Percentiles rank a stretch among this genome's conserved stretches.
Evolutionary conservation across 495 filamentous ascomycete species (phyloP).

Genomic region (Bombardia bombarda): DNA sequence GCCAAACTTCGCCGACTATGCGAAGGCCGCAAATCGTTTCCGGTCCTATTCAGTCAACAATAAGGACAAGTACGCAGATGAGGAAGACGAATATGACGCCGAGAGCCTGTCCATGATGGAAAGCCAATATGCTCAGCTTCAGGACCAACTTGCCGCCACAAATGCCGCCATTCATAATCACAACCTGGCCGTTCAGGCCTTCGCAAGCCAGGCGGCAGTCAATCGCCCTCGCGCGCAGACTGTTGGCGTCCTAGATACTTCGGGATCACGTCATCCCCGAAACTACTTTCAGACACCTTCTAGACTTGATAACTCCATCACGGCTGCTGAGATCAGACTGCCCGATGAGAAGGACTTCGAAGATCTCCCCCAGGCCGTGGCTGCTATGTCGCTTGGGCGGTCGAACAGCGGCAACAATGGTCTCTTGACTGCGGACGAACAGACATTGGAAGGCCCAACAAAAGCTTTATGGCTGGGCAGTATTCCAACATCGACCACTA

Average conservation of each 20-base stretch:
- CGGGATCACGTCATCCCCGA: conserved; percentile 61
- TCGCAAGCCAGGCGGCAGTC: conserved; percentile 70
- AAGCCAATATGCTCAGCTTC: conserved; percentile 54
- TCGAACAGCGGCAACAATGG: conserved; percentile 52
- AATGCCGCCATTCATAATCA: conserved; percentile 89
- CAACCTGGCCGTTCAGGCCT: conserved; percentile 88
- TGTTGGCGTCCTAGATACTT: conserved; percentile 82
- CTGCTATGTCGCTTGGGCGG: conserved; percentile 64
- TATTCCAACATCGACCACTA: conserved; percentile 94
- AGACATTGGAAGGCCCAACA: conserved; percentile 80
- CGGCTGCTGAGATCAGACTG: conserved; percentile 66
- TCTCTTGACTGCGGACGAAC: conserved; percentile 55
- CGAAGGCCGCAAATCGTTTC: conserved; percentile 77
- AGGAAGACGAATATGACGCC: conserved; percentile 76
- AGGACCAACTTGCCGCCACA: conserved; percentile 61
- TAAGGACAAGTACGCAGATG: conserved; percentile 94
- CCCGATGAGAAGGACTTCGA: conserved; percentile 68
- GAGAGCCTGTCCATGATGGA: conserved; percentile 62
- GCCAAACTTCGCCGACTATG: conserved; percentile 61
- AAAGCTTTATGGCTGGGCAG: conserved; percentile 94
- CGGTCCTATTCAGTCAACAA: conserved; percentile 98
- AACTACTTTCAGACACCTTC: conserved; percentile 78
- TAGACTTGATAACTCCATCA: conserved; percentile 77
- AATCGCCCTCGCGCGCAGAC: conserved; percentile 76
- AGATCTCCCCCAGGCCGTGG: conserved; percentile 60